Evolutionary conservation across 2,329 filamentous ascomycete genomes (phyloP), one percentile per base, ranked within the genome.

Genomic region (Cercospora janseana): DNA sequence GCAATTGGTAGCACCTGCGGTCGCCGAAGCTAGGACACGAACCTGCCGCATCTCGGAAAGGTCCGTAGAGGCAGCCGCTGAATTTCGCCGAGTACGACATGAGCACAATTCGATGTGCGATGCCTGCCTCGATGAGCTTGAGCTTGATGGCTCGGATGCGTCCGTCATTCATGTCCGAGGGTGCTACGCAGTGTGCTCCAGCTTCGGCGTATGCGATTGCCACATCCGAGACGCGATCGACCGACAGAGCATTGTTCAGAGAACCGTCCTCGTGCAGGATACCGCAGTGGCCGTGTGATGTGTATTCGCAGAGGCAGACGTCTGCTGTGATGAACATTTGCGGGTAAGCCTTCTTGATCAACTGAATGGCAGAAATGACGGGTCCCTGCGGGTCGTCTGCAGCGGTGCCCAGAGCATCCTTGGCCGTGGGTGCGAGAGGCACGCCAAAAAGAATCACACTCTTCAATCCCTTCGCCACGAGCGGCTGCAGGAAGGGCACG

Each of bases 31-130:
- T 89, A 2, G 93, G 93, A 8, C 80, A 79, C 2, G 91, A 96
- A 44, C 92, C 92, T 15, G 93, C 93, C 6, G 93, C 93, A 67
- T 98, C 93, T 55, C 93, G 87, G 80, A 98, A 98, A 9, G 93
- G 93, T 0, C 93, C 93, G 72, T 98, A 98, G 7, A 97, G 75
- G 68, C 91, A 97, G 37, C 93, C 93, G 16, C 88, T 92, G 73
- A 98, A 98, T 70, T 98, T 98, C 65, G 93, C 93, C 10, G 90
- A 90, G 72, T 98, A 98, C 4, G 90, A 95, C 93, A 98, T 97
- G 54, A 98, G 79, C 47, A 95, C 80, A 9, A 92, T 86, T 67
- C 86, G 85, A 75, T 98, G 93, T 5, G 91, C 86, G 61, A 97
- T 87, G 46, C 92, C 92, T 51, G 90, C 85, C 70, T 97, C 92